A percentile compares a stretch with the other conserved stretches of the same genome.
Evolutionary conservation across 768 basidiomycete genomes (phyloP).

Genomic region (Tricholoma terreum): DNA sequence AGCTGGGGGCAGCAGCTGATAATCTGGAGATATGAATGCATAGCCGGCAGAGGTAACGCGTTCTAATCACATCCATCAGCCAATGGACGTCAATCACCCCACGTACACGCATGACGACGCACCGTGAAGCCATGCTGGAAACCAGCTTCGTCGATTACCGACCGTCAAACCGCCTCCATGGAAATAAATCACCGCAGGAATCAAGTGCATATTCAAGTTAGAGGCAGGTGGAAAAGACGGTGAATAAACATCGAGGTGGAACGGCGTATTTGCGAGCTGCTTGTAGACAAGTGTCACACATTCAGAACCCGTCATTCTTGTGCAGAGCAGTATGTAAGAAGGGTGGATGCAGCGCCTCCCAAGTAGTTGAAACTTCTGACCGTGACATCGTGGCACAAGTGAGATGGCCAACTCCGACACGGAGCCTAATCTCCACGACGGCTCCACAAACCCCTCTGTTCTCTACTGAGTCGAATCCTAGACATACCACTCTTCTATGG

Average conservation of each 20-base stretch:
- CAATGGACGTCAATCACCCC: neutral
- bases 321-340: neutral
- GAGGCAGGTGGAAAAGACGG: slow-evolving; percentile 6
- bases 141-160: slow-evolving; percentile 58
- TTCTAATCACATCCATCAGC: slow-evolving; percentile 32
- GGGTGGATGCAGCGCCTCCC: no score
- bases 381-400: no score
- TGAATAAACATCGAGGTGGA: slow-evolving; percentile 21
- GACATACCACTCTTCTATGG: neutral
- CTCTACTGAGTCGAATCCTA: neutral
- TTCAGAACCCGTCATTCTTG: neutral
- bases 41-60: slow-evolving; percentile 46
- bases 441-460: neutral
- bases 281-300: slow-evolving; percentile 19
- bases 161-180: slow-evolving; percentile 60
- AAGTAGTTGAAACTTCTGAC: no score
- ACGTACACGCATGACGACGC: slow-evolving; percentile 14
- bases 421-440: neutral
- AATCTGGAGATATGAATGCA: slow-evolving; percentile 62
- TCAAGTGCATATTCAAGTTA: neutral
- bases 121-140: slow-evolving; percentile 66
- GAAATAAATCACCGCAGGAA: slow-evolving; percentile 42
- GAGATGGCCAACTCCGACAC: neutral
- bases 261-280: slow-evolving; percentile 1
- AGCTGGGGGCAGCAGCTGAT: slow-evolving; percentile 52